These are phyloP conservation scores for Sequoia sempervirens DNA, from an alignment of 75 land plant species.

Conservation along the genomic window DNA sequence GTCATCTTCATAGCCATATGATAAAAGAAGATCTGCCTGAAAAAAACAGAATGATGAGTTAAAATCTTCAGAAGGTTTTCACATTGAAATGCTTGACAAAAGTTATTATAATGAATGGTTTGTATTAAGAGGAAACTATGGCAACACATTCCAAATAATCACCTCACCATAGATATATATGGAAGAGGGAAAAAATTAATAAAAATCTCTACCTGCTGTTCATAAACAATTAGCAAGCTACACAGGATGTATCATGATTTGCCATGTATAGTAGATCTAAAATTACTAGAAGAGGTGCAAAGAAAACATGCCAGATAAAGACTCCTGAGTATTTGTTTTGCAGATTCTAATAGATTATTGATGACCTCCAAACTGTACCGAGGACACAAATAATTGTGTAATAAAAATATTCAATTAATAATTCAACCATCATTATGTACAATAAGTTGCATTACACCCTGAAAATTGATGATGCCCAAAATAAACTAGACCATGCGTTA, in stretches of 20 bases:
- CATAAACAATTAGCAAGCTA: background rate
- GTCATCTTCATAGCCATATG: constrained; percentile 96
- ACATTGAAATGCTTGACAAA: background rate
- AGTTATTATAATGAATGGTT: background rate
- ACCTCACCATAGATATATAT: background rate
- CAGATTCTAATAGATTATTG: background rate
- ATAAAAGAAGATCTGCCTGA: constrained; percentile 88
- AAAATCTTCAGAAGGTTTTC: background rate
- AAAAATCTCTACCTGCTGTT: background rate
- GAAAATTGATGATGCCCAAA: background rate
- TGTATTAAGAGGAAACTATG: background rate
- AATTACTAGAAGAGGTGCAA: background rate
- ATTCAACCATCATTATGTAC: no score
- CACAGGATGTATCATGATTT: background rate
- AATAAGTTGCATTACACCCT: background rate
- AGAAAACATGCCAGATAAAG: background rate
- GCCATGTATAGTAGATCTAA: background rate
- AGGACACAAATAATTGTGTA: no score
- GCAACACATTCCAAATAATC: background rate
- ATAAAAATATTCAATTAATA: no score
- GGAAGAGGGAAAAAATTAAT: background rate
- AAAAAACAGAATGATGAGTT: background rate
- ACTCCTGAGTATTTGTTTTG: background rate
- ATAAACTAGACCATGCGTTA: background rate
- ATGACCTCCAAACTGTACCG: background rate